Evolutionary conservation across 179 eudicot species (phyloP).

Genomic region (Silene vulgaris): DNA sequence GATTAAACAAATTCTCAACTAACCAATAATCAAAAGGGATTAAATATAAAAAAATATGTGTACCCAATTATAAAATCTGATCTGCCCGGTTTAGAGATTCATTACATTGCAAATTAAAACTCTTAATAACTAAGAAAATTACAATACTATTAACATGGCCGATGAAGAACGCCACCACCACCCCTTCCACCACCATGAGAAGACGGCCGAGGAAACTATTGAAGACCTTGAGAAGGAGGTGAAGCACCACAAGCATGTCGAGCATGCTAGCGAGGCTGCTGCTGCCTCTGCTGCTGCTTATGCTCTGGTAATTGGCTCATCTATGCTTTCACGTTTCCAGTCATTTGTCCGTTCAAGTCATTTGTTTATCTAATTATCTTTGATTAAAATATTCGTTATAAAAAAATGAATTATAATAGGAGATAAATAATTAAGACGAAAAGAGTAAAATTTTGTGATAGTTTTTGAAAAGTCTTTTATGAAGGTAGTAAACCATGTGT

Average conservation of each 20-base stretch:
- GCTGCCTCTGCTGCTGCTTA: conserved; percentile 23
- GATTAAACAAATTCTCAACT: conserved; percentile 9
- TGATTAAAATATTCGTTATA: too few relatives aligned
- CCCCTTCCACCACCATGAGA: conserved; percentile 17
- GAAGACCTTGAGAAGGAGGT: conserved; percentile 17
- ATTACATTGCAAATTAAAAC: background rate
- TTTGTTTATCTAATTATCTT: too few relatives aligned
- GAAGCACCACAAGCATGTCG: conserved; percentile 22
- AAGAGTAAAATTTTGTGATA: too few relatives aligned
- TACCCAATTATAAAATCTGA: background rate
- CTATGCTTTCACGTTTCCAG: too few relatives aligned
- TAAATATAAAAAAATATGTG: background rate
- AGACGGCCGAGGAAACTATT: conserved; percentile 9
- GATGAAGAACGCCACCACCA: conserved; percentile 17
- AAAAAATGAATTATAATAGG: too few relatives aligned
- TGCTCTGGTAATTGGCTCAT: conserved; percentile 15
- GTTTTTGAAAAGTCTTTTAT: too few relatives aligned
- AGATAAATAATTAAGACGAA: too few relatives aligned
- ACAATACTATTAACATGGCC: background rate
- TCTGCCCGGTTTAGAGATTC: background rate
- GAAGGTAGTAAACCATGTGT: too few relatives aligned
- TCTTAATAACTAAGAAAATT: background rate
- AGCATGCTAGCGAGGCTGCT: conserved; percentile 8
- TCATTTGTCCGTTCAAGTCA: too few relatives aligned
- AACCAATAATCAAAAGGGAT: background rate